A percentile compares a stretch with the other conserved stretches of the same genome.
Conservation (phyloP, 2,329 filamentous ascomycete genomes). For the Karstenula rhodostoma region DNA sequence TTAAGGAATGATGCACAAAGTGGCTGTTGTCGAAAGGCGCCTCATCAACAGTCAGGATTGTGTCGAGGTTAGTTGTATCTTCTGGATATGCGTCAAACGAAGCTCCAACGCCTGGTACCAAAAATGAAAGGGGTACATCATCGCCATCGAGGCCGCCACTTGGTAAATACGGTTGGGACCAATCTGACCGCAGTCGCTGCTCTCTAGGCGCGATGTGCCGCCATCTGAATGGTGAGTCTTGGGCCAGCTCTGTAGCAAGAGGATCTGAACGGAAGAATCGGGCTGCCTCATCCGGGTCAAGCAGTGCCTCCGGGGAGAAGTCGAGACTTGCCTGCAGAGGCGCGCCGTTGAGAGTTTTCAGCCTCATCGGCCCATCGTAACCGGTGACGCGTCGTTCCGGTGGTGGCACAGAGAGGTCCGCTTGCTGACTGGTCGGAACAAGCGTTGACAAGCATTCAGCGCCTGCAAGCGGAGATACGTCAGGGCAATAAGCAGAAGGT, state of each 20-base stretch:
- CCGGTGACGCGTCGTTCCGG: slow-evolving; percentile 8
- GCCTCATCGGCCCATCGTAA: slow-evolving; percentile 46
- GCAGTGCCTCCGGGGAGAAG: slow-evolving; percentile 63
- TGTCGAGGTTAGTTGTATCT: slow-evolving; percentile 35
- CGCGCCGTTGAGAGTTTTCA: slow-evolving; percentile 66
- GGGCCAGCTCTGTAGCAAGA: not conserved
- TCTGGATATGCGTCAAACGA: slow-evolving; percentile 21
- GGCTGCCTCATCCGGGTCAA: slow-evolving; percentile 58
- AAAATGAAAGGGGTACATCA: slow-evolving; percentile 23
- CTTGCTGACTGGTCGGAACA: not conserved
- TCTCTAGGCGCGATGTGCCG: slow-evolving; percentile 28
- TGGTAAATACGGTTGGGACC: slow-evolving; percentile 44
- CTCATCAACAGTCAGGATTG: slow-evolving; percentile 31
- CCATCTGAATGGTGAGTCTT: slow-evolving; percentile 38
- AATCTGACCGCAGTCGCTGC: slow-evolving; percentile 35
- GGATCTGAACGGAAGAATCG: slow-evolving; percentile 25
- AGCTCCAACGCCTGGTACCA: slow-evolving; percentile 25
- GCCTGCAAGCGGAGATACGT: not conserved
- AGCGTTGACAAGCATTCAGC: not conserved
- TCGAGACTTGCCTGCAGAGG: slow-evolving; percentile 62
- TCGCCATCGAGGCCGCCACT: slow-evolving; percentile 10
- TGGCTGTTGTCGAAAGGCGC: slow-evolving; percentile 26
- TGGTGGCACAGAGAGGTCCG: not conserved
- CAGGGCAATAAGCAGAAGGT: not conserved
- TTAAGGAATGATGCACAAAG: slow-evolving; percentile 82